Evolutionary conservation across 352 stramenopile species (phyloP), one percentile per base, ranked within the genome.

Genomic region (Pythium pyrilobum): DNA sequence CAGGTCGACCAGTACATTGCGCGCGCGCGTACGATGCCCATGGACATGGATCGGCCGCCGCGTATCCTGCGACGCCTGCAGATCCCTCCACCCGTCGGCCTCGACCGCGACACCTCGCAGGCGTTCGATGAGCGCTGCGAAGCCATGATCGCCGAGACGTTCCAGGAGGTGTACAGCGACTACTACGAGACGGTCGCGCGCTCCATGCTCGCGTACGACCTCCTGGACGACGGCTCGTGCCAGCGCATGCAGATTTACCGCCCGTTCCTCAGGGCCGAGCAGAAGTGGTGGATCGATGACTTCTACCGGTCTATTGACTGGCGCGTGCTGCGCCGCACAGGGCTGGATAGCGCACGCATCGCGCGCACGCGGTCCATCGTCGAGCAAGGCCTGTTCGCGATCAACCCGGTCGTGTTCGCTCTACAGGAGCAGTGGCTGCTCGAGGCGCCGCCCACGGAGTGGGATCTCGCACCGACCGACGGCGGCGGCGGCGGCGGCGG

Each of bases 371-470:
- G 71, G 23, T 60, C 70, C 21, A 53, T 67, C 33, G 64, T 85
- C 0, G 72, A 78, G 23, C 71, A 87, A 45, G 69, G 54, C 21
- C 64, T 89, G 40, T 94, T 77, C 56, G 72, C 74, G 28, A 79
- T 83, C 23, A 89, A 96, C 38, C 74, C 78, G 0, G 79, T 96
- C 18, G 87, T 92, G 18, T 82, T 85, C 41, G 84, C 91, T 12
- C 68, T 97, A 0, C 85, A 97, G 36, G 73, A 94, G 39, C 81
- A 97, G 23, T 97, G 89, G 89, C 53, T 92, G 20, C 59, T 78
- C 46, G 84, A 95, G 43, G 70, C 72, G 1, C 79, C 80, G 8
- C 79, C 81, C 12, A 38, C 64, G 0, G 81, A 95, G 56, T 90
- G 81, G 81, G 81, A 92, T 32, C 70, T 94, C 33, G 63, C 71